Evolutionary conservation across 306 rosid genomes (phyloP).

Genomic region (Quercus berberidifolia): DNA sequence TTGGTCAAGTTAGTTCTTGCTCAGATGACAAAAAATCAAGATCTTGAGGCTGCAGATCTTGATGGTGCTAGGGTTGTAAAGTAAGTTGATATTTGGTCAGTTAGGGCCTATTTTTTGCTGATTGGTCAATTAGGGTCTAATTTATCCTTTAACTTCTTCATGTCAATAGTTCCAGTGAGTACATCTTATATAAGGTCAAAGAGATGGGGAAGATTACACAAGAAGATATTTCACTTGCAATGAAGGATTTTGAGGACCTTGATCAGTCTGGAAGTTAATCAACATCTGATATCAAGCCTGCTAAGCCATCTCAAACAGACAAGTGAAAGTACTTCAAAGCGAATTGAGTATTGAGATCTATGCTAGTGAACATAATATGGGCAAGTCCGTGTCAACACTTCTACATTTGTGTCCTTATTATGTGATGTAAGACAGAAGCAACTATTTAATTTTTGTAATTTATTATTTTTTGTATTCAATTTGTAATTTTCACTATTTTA

Average conservation of each 20-base stretch:
- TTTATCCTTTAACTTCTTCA: neutral
- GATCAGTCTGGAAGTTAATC: constrained; percentile 80
- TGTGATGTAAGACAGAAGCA: no score
- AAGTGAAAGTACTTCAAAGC: neutral
- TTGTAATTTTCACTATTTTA: no score
- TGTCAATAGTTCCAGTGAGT: constrained; percentile 61
- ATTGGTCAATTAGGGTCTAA: neutral
- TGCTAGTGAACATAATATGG: no score
- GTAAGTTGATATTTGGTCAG: constrained; percentile 42
- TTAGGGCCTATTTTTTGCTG: no score
- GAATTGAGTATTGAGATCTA: neutral
- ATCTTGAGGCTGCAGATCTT: constrained; percentile 88
- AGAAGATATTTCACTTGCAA: constrained; percentile 64
- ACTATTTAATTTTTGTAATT: no score
- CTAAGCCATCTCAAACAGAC: constrained; percentile 44
- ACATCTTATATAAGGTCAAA: constrained; percentile 63
- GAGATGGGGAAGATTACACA: constrained; percentile 84
- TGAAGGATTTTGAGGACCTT: constrained; percentile 76
- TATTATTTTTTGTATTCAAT: no score
- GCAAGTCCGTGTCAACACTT: no score
- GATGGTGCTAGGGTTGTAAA: constrained; percentile 66
- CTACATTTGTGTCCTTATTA: no score
- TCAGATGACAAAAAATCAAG: constrained; percentile 45
- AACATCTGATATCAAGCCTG: constrained; percentile 47
- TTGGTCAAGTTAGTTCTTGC: constrained; percentile 62